These are phyloP conservation scores for Claviceps pusilla DNA, from an alignment of 2,329 filamentous ascomycete genomes.

Conservation along the genomic window DNA sequence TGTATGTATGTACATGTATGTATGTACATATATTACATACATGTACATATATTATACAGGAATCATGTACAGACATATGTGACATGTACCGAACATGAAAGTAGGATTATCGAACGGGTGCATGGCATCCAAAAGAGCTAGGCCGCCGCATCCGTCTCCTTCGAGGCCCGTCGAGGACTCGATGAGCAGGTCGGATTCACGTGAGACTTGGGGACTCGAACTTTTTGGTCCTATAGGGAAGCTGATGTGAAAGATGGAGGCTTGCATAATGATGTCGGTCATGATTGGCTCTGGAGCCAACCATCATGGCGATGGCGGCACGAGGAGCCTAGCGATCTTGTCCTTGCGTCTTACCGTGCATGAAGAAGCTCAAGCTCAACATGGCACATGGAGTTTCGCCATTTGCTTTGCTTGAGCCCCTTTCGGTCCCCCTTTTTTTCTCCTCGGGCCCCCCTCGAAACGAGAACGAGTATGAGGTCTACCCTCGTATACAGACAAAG, in stretches of 20 bases:
- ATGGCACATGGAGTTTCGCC: background rate
- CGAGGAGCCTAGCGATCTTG: background rate
- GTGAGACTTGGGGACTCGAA: background rate
- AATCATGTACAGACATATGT: background rate
- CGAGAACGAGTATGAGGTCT: no score
- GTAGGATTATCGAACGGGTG: background rate
- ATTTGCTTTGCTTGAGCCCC: background rate
- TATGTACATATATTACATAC: background rate
- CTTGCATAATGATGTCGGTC: background rate
- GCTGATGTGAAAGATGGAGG: background rate
- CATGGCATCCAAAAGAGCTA: background rate
- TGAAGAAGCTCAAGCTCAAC: background rate
- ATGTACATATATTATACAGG: background rate
- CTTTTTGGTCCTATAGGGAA: background rate
- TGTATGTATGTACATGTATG: no score
- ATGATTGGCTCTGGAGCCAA: slow-evolving; percentile 1
- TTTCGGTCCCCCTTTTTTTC: background rate
- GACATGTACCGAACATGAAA: no score
- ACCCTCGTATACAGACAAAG: background rate
- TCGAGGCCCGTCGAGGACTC: background rate
- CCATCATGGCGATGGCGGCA: background rate
- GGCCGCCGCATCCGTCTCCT: background rate
- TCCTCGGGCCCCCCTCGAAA: no score
- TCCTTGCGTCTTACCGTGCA: background rate
- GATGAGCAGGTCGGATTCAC: background rate